Base-by-base conservation (phyloP, 163 green algal genomes). In the Chloromonas sp. region DNA sequence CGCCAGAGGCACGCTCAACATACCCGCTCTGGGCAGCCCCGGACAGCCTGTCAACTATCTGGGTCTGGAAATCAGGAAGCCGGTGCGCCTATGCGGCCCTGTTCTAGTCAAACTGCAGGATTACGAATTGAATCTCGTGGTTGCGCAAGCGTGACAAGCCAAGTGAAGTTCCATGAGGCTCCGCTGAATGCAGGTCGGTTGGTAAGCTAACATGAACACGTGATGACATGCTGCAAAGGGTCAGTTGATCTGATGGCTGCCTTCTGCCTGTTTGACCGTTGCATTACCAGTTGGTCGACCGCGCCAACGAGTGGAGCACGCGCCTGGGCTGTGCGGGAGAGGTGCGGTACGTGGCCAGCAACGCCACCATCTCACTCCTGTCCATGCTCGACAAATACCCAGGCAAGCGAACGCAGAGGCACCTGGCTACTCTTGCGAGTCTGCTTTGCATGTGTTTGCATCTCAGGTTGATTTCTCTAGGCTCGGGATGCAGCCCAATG, bases 351-450 rank as follows among this genome's bases (percentile, higher is more conserved):
- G 11, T 91, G 2, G 87, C 92, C 70, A 87, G 89, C 71, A 99
- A 98, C 86, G 95, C 93, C 57, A 98, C 95, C 14, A 87, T 98
- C 0, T 95, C 89, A 0, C 83, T 98, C 58, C 87, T 85, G 11
- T 85, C 74, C 78, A 90, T 98, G 70, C 86, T 98, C 86, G 60
- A 60, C 0, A 86, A 78, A 77, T 98, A 98, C 89, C 96, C 96
- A 86, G 93, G 58, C 36, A 36, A 36, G 36, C 36, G 36, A 36
- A 36, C 36, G 36, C 36, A 36, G 36, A 36, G 36, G 36, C 36
- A 36, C 36, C 36, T 36, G 36, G 36, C 36, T 36, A 36, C 36
- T 36, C 36, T 36, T 36, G 36, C 36, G 36, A 36, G 36, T 36
- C 36, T 83, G 79, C 1, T 60, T 71, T 60, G 78, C 3, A 13